These are phyloP conservation scores for Tuber aestivum DNA, from an alignment of 495 filamentous ascomycete species.

Conservation along the genomic window DNA sequence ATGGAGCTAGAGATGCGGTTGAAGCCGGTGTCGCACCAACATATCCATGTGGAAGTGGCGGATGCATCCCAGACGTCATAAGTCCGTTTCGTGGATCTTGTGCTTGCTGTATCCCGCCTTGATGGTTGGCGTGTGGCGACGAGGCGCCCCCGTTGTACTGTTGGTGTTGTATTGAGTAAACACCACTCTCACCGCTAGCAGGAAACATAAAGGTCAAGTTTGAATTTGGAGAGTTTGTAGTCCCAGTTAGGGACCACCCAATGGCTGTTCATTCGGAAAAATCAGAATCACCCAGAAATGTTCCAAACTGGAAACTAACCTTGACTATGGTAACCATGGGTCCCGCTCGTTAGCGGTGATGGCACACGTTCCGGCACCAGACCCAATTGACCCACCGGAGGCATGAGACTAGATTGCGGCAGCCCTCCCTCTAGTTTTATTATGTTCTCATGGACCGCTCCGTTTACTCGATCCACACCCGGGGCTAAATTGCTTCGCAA, in stretches of 20 bases:
- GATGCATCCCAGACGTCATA: slow-evolving; percentile 24
- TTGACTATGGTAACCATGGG: slow-evolving; percentile 51
- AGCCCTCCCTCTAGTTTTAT: slow-evolving; percentile 28
- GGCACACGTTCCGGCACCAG: slow-evolving; percentile 37
- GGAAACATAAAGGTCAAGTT: slow-evolving; percentile 53
- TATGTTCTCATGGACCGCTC: background rate
- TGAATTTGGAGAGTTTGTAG: slow-evolving; percentile 72
- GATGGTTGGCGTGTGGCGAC: slow-evolving; percentile 11
- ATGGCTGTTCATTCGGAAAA: slow-evolving; percentile 53
- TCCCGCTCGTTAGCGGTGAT: slow-evolving; percentile 45
- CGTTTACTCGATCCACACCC: background rate
- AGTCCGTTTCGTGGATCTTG: slow-evolving; percentile 19
- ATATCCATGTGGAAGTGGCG: slow-evolving; percentile 14
- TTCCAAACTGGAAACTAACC: slow-evolving; percentile 45
- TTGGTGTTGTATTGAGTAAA: background rate
- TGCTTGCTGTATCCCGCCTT: background rate
- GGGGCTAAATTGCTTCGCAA: slow-evolving; percentile 19
- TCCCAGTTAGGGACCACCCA: slow-evolving; percentile 73
- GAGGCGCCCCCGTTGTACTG: background rate
- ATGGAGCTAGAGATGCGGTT: slow-evolving; percentile 11
- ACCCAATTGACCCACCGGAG: slow-evolving; percentile 38
- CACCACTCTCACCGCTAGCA: background rate
- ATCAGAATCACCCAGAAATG: slow-evolving; percentile 42
- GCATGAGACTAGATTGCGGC: slow-evolving; percentile 21
- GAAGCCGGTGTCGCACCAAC: background rate